Evolutionary conservation across 1,139 yeast genomes (phyloP), one percentile per base, ranked within the genome.

Genomic region (Blastobotrys proliferans): DNA sequence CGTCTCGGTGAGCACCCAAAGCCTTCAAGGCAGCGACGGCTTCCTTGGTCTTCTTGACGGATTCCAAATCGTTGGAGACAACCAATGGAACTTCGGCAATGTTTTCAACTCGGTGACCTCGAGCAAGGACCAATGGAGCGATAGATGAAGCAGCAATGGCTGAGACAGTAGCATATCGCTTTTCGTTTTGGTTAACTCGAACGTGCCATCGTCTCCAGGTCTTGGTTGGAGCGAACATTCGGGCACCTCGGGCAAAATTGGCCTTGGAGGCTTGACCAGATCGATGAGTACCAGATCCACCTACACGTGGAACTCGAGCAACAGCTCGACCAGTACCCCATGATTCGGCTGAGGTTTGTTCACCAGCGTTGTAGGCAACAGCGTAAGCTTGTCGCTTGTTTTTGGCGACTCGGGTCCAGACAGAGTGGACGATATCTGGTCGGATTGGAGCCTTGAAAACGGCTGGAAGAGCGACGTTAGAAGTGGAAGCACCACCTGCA

Each of bases 271-370:
- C 98, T 79, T 92, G 98, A 75, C 98, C 98, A 61, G 97, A 82
- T 79, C 98, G 92, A 94, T 88, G 97, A 73, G 98, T 92, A 85
- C 98, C 98, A 73, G 95, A 90, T 80, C 98, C 98, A 77, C 96
- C 96, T 72, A 92, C 97, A 83, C 98, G 90, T 80, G 98, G 98
- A 74, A 92, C 90, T 83, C 98, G 92, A 78, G 98, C 97, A 70
- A 92, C 97, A 77, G 98, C 98, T 81, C 98, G 90, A 83, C 98
- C 98, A 65, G 98, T 94, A 87, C 98, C 98, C 98, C 98, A 92
- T 56, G 98, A 92, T 77, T 88, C 97, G 72, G 98, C 98, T 58
- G 98, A 92, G 74, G 97, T 90, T 80, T 92, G 97, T 82, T 87
- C 95, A 80, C 98, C 98, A 67, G 98, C 98, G 77, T 87, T 86